Conservation (phyloP, 176 grass and related monocot species). For the bread wheat (Triticum aestivum) region DNA sequence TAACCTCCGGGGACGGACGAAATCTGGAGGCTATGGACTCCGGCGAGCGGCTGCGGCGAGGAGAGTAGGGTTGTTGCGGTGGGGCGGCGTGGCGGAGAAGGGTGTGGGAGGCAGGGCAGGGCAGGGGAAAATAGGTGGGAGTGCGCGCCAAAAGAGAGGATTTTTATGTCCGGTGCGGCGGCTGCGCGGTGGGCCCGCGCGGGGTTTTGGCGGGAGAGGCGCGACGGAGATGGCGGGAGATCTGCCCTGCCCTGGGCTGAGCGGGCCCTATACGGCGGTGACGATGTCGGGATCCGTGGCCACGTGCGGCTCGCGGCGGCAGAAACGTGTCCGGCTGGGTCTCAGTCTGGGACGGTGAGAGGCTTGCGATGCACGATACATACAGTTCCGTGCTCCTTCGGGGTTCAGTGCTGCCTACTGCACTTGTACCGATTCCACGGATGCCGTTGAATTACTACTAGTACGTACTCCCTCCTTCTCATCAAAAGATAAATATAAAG, state of each 20-base stretch:
- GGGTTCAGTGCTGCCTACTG: background rate
- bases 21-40: background rate
- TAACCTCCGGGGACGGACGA: background rate
- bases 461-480: too few relatives aligned
- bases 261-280: background rate
- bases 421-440: too few relatives aligned
- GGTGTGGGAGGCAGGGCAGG: background rate
- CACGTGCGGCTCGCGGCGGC: constrained; percentile 18
- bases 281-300: constrained; percentile 31
- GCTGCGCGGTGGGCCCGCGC: constrained; percentile 8
- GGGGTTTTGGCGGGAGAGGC: constrained; percentile 50
- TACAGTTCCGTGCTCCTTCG: background rate
- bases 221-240: constrained; percentile 41
- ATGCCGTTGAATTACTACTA: too few relatives aligned
- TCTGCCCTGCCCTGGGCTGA: background rate
- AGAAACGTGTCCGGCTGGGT: background rate
- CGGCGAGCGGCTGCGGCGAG: constrained; percentile 16
- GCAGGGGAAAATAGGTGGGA: background rate
- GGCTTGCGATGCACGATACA: background rate
- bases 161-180: background rate
- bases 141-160: constrained; percentile 41
- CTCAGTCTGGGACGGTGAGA: background rate
- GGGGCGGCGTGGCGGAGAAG: background rate
- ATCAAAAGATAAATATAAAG: too few relatives aligned
- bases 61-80: constrained; percentile 27